Evolutionary conservation across 352 stramenopile species (phyloP).

Genomic region (Aphanomyces cochlioides): DNA sequence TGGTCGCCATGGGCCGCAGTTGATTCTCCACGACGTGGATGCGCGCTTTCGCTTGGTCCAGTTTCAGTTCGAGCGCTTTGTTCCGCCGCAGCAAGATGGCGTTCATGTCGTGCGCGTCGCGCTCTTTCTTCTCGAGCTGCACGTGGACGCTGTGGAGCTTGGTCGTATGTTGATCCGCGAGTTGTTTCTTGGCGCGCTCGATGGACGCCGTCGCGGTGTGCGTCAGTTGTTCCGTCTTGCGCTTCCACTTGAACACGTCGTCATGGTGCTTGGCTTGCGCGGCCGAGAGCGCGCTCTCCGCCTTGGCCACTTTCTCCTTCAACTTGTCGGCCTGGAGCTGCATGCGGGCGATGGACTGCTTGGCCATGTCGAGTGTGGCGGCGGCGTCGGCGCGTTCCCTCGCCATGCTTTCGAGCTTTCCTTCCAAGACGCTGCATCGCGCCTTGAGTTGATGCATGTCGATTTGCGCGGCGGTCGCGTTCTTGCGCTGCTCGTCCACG

Average conservation of each 20-base stretch:
- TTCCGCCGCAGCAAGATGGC: constrained; percentile 2
- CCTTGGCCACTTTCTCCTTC: constrained; percentile 2
- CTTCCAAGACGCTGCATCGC: constrained; percentile 7
- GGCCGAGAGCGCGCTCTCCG: not conserved
- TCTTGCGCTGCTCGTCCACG: not conserved
- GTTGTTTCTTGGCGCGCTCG: not conserved
- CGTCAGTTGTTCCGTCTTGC: not conserved
- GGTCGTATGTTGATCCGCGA: not conserved
- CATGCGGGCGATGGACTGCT: not conserved
- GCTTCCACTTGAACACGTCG: not conserved
- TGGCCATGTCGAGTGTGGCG: not conserved
- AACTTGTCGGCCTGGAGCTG: not conserved
- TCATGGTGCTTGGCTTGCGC: not conserved
- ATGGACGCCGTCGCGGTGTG: not conserved
- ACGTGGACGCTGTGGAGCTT: not conserved
- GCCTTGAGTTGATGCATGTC: constrained; percentile 8
- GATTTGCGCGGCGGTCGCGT: not conserved
- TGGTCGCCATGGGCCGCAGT: not conserved
- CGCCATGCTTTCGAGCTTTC: constrained; percentile 2
- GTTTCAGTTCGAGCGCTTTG: not conserved
- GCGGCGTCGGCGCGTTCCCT: not conserved
- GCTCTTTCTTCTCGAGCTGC: not conserved
- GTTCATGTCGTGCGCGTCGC: not conserved
- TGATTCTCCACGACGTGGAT: not conserved
- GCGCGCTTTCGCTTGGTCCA: not conserved